Evolutionary conservation across 805 yeast genomes (phyloP), one percentile per base, ranked within the genome.

Genomic region (Metahyphopichia silvanorum): DNA sequence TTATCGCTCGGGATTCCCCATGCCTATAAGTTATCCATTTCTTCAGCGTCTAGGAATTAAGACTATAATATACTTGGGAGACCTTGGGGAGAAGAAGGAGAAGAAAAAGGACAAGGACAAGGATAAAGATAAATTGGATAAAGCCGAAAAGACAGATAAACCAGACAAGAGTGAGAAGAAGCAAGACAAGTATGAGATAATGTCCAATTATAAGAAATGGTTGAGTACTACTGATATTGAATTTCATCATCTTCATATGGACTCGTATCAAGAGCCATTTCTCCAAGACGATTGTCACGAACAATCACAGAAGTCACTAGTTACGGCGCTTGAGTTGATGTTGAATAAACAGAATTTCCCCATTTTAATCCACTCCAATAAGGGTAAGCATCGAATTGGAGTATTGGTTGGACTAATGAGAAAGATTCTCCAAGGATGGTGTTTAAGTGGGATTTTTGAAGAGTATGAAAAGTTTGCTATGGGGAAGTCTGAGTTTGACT

Each of bases 321-420:
- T 76, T 26, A 52, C 59, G 15, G 80, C 86, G 1, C 60, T 84
- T 25, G 66, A 73, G 35, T 47, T 82, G 22, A 66, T 84, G 30
- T 53, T 79, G 20, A 74, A 82, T 46, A 68, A 67, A 29, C 76
- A 79, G 10, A 88, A 88, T 53, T 86, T 83, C 53, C 98, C 98
- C 1, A 77, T 91, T 9, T 66, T 91, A 35, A 75, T 91, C 9
- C 98, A 93, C 55, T 87, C 96, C 3, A 87, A 93, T 57, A 91
- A 91, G 63, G 98, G 98, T n/a, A 93, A 93, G 56, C 98, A 91
- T 55, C 62, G 98, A 26, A 89, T 87, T 2, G 98, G 98, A 0
- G 89, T 93, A 1, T 66, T 89, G 25, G 94, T 89, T n/a, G 98
- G 96, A 0, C 70, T 87, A 19, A 79, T 91, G 72, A 64, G 98